These are phyloP conservation scores for Lepidium campestre DNA, from an alignment of 441 rosid genomes.

Conservation along the genomic window DNA sequence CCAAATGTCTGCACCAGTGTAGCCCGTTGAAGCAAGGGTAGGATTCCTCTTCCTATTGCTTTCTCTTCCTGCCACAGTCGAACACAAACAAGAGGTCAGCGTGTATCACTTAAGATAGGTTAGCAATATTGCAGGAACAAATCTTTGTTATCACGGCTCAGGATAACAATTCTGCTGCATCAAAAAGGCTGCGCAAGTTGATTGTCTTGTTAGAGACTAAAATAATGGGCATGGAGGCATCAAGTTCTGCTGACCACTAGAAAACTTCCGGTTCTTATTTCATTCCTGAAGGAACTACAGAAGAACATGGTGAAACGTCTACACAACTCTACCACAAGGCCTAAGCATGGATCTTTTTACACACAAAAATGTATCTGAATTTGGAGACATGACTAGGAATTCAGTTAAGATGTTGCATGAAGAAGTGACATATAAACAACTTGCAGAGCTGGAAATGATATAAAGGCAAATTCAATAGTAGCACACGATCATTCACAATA, in stretches of 20 bases:
- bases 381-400: background rate
- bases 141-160: background rate
- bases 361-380: background rate
- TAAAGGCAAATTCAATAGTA: background rate
- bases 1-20: conserved; percentile 80
- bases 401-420: background rate
- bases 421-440: background rate
- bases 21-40: conserved; percentile 64
- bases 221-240: background rate
- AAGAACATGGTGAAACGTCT: background rate
- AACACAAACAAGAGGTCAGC: conserved; percentile 7
- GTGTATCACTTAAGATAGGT: background rate
- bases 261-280: background rate
- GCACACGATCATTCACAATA: background rate
- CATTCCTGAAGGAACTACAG: background rate
- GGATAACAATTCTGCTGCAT: background rate
- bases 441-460: background rate
- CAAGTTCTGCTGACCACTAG: background rate
- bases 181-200: background rate
- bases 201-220: background rate
- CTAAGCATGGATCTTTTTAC: background rate
- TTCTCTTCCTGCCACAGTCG: conserved; percentile 55
- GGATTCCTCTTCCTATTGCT: conserved; percentile 75
- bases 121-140: background rate
- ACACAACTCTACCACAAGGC: background rate